Evolutionary conservation across 2,329 filamentous ascomycete species (phyloP).

Genomic region (Drechmeria coniospora): DNA sequence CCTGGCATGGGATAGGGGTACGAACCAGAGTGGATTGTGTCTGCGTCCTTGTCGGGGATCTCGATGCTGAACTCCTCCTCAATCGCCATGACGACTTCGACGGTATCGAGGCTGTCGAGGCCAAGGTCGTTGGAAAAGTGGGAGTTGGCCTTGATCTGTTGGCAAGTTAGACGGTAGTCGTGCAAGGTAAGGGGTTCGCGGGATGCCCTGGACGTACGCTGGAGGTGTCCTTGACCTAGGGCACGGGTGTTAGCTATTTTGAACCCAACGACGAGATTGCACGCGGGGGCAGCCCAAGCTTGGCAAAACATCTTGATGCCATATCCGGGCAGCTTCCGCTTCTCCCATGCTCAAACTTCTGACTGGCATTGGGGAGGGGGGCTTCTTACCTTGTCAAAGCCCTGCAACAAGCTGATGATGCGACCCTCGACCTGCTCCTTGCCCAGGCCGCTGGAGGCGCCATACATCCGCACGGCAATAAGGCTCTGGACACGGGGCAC

Average conservation of each 20-base stretch:
- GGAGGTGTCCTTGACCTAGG: constrained; percentile 49
- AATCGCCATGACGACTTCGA: constrained; percentile 99
- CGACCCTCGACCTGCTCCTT: constrained; percentile 79
- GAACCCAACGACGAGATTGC: no score
- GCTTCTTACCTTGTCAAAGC: constrained; percentile 72
- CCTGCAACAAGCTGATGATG: constrained; percentile 83
- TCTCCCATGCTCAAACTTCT: no score
- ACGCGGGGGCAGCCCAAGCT: no score
- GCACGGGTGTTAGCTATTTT: constrained; percentile 13
- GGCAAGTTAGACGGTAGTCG: constrained; percentile 5
- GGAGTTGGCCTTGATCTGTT: constrained; percentile 62
- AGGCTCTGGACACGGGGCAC: constrained; percentile 46
- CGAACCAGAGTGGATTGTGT: constrained; percentile 86
- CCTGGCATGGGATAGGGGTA: no score
- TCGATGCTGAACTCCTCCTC: constrained; percentile 90
- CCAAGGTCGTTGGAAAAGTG: constrained; percentile 98
- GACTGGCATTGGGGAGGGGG: background rate
- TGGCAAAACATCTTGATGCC: no score
- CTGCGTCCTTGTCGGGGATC: constrained; percentile 95
- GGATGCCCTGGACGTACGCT: constrained; percentile 33
- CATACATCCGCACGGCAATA: constrained; percentile 70
- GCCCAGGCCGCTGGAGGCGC: constrained; percentile 60
- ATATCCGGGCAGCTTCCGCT: no score
- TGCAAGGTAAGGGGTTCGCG: background rate
- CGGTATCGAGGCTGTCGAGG: constrained; percentile 92